Conservation (phyloP, 345 rosid species). For the Trapa incisa region DNA sequence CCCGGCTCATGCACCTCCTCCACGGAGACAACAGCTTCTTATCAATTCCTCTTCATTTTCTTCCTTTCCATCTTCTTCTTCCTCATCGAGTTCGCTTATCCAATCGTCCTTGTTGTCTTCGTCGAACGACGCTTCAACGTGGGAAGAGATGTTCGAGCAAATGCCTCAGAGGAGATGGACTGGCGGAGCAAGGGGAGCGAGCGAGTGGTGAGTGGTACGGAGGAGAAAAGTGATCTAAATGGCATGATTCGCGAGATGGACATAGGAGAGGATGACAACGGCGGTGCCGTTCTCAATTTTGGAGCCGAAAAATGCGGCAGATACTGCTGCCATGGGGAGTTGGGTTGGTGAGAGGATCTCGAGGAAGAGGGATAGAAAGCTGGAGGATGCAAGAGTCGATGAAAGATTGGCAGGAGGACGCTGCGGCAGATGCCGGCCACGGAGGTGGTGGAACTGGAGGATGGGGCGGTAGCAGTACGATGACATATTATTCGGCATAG, state of each 20-base stretch:
- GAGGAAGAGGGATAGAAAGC: constrained; percentile 3
- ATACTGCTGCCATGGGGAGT: background rate
- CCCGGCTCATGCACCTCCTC: background rate
- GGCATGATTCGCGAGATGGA: background rate
- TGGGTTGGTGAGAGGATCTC: background rate
- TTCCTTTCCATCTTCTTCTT: constrained; percentile 2
- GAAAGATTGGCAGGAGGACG: background rate
- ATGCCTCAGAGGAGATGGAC: constrained; percentile 5
- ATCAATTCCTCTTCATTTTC: constrained; percentile 12
- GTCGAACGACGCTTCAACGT: background rate
- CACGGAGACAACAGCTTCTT: constrained; percentile 7
- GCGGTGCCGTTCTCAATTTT: background rate
- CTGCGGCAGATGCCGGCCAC: constrained; percentile 6
- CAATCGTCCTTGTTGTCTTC: constrained; percentile 3
- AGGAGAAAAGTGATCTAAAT: background rate
- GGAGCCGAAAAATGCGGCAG: background rate
- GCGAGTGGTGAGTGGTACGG: background rate
- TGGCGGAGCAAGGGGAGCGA: background rate
- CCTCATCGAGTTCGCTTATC: background rate
- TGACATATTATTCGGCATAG: constrained; percentile 4
- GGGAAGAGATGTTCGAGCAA: constrained; percentile 7
- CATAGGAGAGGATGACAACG: background rate
- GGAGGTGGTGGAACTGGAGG: constrained; percentile 7
- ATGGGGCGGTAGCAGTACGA: background rate
- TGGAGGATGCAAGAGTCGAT: background rate